Evolutionary conservation across 768 basidiomycete genomes (phyloP), one percentile per base, ranked within the genome.

Genomic region (Pisolithus albus): DNA sequence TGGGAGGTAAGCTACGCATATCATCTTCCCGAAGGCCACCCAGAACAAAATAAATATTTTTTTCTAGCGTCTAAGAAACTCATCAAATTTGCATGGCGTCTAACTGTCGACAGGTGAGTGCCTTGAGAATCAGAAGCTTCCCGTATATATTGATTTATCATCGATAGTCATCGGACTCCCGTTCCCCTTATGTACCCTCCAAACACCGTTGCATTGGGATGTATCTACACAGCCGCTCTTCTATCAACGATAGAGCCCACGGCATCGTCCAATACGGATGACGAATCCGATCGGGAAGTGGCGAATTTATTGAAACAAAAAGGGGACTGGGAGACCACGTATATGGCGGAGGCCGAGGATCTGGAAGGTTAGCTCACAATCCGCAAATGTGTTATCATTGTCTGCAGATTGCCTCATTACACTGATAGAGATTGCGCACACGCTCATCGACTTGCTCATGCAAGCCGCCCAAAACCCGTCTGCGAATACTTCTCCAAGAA

Each of bases 151-250:
- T 16, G n/a, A 30, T 8, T 45, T 26, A 45, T 16, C 24, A 44
- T 16, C n/a, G n/a, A 37, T 52, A 93, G 92, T 64, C 82, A 92
- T 66, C 84, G 93, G 18, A 97, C 95, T 0, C 77, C 88, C 2
- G 76, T 90, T 4, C 88, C 94, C 7, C 74, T 99, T 8, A 79
- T 86, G 61, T 95, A 89, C 60, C 93, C 96, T 5, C 92, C 96
- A 0, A 93, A 97, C 62, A 80, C 83, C 16, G 80, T 98, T 7
- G 92, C 93, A 2, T 66, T 96, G 8, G 89, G 88, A 7, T 86
- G 87, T 59, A 65, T 98, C 24, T 95, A 91, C 64, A 80, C 90
- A 7, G 86, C 92, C 9, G 78, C 85, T 0, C 78, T 94, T 10
- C 73, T 98, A 5, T 74, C 81, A 10, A 83, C 85, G 2, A 83